These are phyloP conservation scores for Aurifilum marmelostoma DNA, from an alignment of 2,329 filamentous ascomycete species.

Conservation along the genomic window DNA sequence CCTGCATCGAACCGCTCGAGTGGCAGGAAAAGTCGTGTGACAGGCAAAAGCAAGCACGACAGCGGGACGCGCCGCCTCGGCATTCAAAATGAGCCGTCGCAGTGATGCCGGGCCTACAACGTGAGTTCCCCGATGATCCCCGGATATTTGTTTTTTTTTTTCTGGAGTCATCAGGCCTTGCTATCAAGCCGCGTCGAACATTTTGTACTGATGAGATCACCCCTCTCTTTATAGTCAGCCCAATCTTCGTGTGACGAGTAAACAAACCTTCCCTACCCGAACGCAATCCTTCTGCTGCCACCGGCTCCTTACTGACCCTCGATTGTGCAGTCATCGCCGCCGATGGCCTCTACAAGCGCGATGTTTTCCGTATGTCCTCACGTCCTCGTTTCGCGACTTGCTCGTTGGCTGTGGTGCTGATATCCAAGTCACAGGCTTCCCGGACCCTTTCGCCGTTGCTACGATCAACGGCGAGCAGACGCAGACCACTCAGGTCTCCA, in stretches of 20 bases:
- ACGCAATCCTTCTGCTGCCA: slow-evolving; percentile 33
- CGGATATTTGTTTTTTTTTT: slow-evolving; percentile 13
- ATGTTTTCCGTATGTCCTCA: slow-evolving; percentile 87
- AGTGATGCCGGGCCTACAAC: slow-evolving; percentile 65
- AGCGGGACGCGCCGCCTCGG: slow-evolving; percentile 33
- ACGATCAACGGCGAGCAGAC: slow-evolving; percentile 98
- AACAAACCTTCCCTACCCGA: slow-evolving; percentile 35
- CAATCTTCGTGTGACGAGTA: slow-evolving; percentile 94
- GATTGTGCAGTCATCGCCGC: slow-evolving; percentile 82
- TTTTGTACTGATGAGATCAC: slow-evolving; percentile 18
- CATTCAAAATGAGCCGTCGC: slow-evolving; percentile 50
- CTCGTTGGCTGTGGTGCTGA: slow-evolving; percentile 35
- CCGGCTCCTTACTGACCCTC: slow-evolving; percentile 42
- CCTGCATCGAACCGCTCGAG: background rate
- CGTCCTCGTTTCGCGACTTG: background rate
- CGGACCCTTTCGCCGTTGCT: slow-evolving; percentile 95
- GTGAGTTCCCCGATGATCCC: slow-evolving; percentile 50
- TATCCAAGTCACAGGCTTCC: slow-evolving; percentile 70
- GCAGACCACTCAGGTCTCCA: slow-evolving; percentile 95
- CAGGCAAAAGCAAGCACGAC: slow-evolving; percentile 30
- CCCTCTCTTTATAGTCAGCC: slow-evolving; percentile 61
- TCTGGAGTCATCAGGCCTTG: slow-evolving; percentile 14
- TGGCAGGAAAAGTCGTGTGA: slow-evolving; percentile 18
- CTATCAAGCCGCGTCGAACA: slow-evolving; percentile 18
- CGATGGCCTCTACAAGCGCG: slow-evolving; percentile 97